Percentiles rank a stretch among this genome's conserved stretches.
Evolutionary conservation across 2,329 filamentous ascomycete species (phyloP).

Genomic region (Claviceps africana): DNA sequence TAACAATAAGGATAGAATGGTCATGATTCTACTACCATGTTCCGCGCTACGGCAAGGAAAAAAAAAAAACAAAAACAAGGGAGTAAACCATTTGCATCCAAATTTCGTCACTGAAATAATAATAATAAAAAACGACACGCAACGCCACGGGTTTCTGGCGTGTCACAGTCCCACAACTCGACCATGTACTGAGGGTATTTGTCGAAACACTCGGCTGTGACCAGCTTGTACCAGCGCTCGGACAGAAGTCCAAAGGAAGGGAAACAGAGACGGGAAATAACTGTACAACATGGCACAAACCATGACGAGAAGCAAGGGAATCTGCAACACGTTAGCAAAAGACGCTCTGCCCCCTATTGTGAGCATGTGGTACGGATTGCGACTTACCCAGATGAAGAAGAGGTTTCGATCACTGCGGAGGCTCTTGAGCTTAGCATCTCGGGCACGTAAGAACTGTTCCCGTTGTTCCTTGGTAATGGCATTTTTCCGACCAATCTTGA

Average conservation of each 20-base stretch:
- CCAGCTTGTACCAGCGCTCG: constrained; percentile 19
- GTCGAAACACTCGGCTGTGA: constrained; percentile 10
- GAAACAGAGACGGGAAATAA: constrained; percentile 34
- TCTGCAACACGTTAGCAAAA: constrained; percentile 18
- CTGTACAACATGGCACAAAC: constrained; percentile 36
- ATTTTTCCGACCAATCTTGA: constrained; percentile 49
- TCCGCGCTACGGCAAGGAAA: background rate
- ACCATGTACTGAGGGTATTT: constrained; percentile 13
- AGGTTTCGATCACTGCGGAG: constrained; percentile 50
- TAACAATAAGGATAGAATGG: background rate
- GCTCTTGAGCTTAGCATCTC: constrained; percentile 48
- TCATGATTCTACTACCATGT: no score
- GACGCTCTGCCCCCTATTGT: background rate
- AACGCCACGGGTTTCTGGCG: background rate
- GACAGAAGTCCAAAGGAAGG: constrained; percentile 20
- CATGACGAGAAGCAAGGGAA: constrained; percentile 35
- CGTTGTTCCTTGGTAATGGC: constrained; percentile 52
- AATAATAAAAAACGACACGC: background rate
- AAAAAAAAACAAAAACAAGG: no score
- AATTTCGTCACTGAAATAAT: background rate
- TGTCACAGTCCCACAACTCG: constrained; percentile 15
- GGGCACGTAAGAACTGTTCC: constrained; percentile 45
- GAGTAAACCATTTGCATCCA: background rate
- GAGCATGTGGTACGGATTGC: background rate
- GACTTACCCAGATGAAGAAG: constrained; percentile 53